phyloP scores from a whole-genome alignment of 1,284 basidiomycete genomes.

The Leccinum pachyderme region DNA sequence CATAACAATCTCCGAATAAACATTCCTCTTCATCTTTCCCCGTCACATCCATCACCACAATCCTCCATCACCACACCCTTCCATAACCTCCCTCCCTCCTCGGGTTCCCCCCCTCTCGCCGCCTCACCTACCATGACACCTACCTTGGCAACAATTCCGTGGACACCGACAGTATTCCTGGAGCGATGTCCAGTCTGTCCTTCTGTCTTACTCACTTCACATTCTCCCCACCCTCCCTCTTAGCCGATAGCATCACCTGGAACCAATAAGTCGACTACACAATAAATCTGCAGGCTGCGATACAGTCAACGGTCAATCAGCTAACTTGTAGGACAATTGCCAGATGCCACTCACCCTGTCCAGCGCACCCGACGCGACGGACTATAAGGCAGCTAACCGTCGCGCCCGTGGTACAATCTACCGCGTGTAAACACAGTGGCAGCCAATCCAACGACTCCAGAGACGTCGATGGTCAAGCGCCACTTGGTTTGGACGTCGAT shows the following conservation, averaged over 20 bases:
- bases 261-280: neutral
- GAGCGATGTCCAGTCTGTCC: neutral
- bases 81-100: neutral
- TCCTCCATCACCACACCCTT: neutral
- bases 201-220: constrained; percentile 10
- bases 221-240: neutral
- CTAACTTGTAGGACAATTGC: neutral
- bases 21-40: constrained; percentile 2
- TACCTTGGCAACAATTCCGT: neutral
- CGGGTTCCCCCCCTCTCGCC: neutral
- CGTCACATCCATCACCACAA: neutral
- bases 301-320: neutral
- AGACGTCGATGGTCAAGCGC: neutral
- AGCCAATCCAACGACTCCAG: neutral
- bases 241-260: neutral
- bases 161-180: neutral
- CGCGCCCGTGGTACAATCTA: neutral
- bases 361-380: neutral
- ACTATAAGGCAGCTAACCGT: too few species aligned
- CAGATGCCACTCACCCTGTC: constrained; percentile 3
- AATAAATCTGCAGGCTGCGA: neutral
- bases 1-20: constrained; percentile 15
- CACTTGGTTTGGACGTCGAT: neutral
- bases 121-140: neutral
- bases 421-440: neutral